Base-by-base conservation (phyloP, 345 rosid genomes). In the Ailanthus altissimus region DNA sequence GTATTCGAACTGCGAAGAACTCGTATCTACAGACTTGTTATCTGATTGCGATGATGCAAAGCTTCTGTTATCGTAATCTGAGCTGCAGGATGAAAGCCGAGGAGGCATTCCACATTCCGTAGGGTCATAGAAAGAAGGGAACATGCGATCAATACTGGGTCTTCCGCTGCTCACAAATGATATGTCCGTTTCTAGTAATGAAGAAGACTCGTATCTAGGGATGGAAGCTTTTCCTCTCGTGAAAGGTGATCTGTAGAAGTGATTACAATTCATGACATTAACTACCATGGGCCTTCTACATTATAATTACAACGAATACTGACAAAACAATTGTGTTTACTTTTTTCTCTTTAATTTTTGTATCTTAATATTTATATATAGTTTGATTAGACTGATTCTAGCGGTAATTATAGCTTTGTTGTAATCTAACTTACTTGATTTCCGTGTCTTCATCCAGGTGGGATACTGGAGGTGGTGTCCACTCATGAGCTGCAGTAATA, bases 81-180 rank as follows among this genome's bases (percentile, higher is more conserved):
- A 87, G 76, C 70, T 16, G 62, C n/a, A n/a, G n/a, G 25, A 61
- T n/a, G 98, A 84, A 70, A 85, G 72, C 58, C 86, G 62, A 0
- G 87, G 83, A 20, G 58, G 14, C 60, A 47, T 75, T 74, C 77
- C 88, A 20, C 63, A 25, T 28, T 90, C 94, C 10, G 64, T 0
- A 59, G 46, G 68, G 26, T 95, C 93, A 79, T 43, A 28, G 56
- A 82, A 71, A 25, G 86, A 60, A 73, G 88, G 81, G 75, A 76
- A 84, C 84, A 79, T 72, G 45, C 54, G 78, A 60, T 93, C 93
- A 0, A 64, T 70, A 81, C 92, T 89, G 25, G 88, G 87, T 77
- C 91, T 91, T 75, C 91, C 88, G 59, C 82, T 88, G 85, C 97
- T 92, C 62, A 88, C 92, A 76, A 80, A 92, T 59, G 99, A 90